Evolutionary conservation across 108 stramenopile genomes (phyloP).

Genomic region (Seminavis robusta): DNA sequence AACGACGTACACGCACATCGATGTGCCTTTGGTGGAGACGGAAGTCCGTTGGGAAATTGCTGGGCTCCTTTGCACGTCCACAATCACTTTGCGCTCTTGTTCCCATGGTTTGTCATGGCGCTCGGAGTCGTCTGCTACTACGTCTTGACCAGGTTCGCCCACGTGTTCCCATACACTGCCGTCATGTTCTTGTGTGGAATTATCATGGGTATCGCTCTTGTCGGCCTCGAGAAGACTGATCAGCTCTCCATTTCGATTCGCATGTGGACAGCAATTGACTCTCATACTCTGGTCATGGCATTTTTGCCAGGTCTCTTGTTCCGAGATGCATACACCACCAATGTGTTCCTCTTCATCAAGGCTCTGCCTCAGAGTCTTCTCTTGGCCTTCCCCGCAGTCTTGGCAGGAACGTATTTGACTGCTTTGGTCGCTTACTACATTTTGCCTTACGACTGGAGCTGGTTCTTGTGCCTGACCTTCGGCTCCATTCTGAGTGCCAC

Average conservation of each 20-base stretch:
- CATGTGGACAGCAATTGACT: conserved; percentile 61
- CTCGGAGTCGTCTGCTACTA: conserved; percentile 44
- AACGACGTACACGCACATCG: too few species aligned
- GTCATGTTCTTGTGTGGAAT: conserved; percentile 73
- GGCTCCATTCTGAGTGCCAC: conserved; percentile 89
- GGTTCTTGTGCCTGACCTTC: conserved; percentile 64
- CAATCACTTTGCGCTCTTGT: conserved; percentile 59
- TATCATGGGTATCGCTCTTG: conserved; percentile 29
- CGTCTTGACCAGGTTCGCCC: conserved; percentile 33
- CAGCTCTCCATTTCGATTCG: conserved; percentile 25
- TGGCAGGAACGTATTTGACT: conserved; percentile 61
- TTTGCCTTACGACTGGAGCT: conserved; percentile 69
- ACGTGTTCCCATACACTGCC: conserved; percentile 64
- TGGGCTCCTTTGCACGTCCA: too few species aligned
- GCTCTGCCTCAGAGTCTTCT: conserved; percentile 52
- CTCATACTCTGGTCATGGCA: conserved; percentile 68
- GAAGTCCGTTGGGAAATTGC: too few species aligned
- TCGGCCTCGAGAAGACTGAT: conserved; percentile 11
- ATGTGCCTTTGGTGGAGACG: too few species aligned
- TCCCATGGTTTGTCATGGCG: conserved; percentile 45
- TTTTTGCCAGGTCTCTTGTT: conserved; percentile 93
- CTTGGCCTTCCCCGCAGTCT: conserved; percentile 87
- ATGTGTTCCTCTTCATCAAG: conserved; percentile 58
- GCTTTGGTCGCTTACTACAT: conserved; percentile 57
- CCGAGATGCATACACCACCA: conserved; percentile 67